A percentile compares a stretch with the other conserved stretches of the same genome.
These are phyloP conservation scores for Globisporangium nagaii DNA, from an alignment of 352 stramenopile genomes.

Conservation along the genomic window DNA sequence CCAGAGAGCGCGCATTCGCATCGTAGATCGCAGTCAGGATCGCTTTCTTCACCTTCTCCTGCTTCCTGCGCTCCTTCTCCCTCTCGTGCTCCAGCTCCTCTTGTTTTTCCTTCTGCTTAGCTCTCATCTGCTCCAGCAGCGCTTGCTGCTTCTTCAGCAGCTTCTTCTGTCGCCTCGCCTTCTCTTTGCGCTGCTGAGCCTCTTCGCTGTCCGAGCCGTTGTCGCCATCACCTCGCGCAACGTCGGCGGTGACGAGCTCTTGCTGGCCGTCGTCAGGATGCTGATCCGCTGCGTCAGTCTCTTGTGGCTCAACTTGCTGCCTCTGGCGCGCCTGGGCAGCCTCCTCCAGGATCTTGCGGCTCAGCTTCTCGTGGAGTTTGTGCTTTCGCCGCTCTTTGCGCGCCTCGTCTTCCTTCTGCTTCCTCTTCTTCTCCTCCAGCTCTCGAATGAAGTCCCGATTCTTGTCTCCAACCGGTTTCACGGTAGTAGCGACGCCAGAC, in stretches of 20 bases:
- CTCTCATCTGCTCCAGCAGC: slow-evolving; percentile 41
- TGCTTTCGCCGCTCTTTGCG: slow-evolving; percentile 42
- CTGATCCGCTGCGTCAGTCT: slow-evolving; percentile 7
- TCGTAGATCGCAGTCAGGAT: slow-evolving; percentile 54
- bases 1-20: slow-evolving; percentile 20
- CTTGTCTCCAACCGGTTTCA: slow-evolving; percentile 27
- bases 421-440: slow-evolving; percentile 65
- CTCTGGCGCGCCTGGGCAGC: slow-evolving; percentile 30
- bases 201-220: slow-evolving; percentile 12
- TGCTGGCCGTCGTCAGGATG: neutral
- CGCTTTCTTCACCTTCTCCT: slow-evolving; percentile 49
- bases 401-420: slow-evolving; percentile 48
- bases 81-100: slow-evolving; percentile 44
- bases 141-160: slow-evolving; percentile 58
- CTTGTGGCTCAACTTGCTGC: slow-evolving; percentile 13
- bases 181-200: slow-evolving; percentile 24
- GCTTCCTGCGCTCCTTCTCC: slow-evolving; percentile 39
- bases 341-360: slow-evolving; percentile 42
- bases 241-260: neutral
- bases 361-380: slow-evolving; percentile 58
- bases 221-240: slow-evolving; percentile 14
- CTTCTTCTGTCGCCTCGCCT: slow-evolving; percentile 32
- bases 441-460: slow-evolving; percentile 65
- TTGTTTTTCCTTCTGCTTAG: slow-evolving; percentile 46
- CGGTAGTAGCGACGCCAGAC: slow-evolving; percentile 5